Conservation (phyloP, 225 moss, liverwort and hornwort species). For the Anthoceros angustus region DNA sequence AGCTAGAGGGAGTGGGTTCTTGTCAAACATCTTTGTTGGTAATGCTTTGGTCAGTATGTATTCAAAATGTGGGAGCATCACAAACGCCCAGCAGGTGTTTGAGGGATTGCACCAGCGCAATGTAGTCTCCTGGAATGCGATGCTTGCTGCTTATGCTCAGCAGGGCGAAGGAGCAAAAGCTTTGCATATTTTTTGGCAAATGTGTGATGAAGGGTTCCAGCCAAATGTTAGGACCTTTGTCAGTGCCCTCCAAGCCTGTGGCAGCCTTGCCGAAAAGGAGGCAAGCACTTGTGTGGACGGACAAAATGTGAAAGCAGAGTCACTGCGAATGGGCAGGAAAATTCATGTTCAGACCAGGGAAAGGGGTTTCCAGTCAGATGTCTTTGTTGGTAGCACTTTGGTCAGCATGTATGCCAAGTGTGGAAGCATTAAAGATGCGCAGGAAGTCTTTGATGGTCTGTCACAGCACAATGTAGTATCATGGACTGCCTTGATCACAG, state of each 20-base stretch:
- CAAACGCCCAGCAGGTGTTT: neutral
- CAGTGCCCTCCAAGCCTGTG: conserved; percentile 1
- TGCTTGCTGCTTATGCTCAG: neutral
- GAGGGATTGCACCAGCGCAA: neutral
- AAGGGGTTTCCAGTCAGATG: neutral
- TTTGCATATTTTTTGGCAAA: neutral
- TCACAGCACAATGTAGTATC: neutral
- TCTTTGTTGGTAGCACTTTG: conserved; percentile 1
- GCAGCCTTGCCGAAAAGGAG: neutral
- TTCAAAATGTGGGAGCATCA: neutral
- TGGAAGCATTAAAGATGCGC: neutral
- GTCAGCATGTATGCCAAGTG: conserved; percentile 4
- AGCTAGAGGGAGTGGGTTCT: neutral
- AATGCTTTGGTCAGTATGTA: neutral
- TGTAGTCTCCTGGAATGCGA: neutral
- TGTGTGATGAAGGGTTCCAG: neutral
- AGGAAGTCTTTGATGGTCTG: neutral
- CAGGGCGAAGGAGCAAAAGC: neutral
- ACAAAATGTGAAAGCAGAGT: neutral
- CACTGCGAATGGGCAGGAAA: neutral
- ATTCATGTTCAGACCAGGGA: neutral
- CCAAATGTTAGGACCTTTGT: neutral
- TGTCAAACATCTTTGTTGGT: neutral
- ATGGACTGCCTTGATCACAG: neutral
- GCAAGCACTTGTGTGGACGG: neutral